These are phyloP conservation scores for Fusarium tanahbumbuense DNA, from an alignment of 2,329 filamentous ascomycete genomes.

Conservation along the genomic window DNA sequence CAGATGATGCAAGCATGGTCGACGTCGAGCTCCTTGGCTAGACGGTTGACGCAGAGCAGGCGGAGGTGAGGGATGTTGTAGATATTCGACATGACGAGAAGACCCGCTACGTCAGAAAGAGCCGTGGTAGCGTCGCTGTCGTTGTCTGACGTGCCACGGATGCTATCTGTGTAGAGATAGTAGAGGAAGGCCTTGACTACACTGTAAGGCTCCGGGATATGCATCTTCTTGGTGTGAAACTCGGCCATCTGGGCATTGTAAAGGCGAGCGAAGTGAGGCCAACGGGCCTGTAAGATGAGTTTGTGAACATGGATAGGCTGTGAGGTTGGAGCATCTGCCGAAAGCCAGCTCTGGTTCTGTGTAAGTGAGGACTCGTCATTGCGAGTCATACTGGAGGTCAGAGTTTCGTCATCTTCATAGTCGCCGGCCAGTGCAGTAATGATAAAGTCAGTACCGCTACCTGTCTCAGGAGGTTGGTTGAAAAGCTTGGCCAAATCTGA, in stretches of 20 bases:
- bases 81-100: conserved; percentile 97
- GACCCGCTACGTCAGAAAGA: conserved; percentile 87
- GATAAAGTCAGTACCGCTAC: conserved; percentile 89
- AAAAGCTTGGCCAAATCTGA: conserved; percentile 88
- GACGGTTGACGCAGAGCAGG: conserved; percentile 87
- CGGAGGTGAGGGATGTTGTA: conserved; percentile 97
- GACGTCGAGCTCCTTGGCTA: conserved; percentile 91
- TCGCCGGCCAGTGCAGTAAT: conserved; percentile 89
- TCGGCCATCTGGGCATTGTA: conserved; percentile 97
- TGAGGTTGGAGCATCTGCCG: conserved; percentile 74
- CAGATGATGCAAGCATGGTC: conserved; percentile 96
- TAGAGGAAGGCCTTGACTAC: conserved; percentile 95
- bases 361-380: conserved; percentile 53
- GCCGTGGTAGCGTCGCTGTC: conserved; percentile 78
- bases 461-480: conserved; percentile 83
- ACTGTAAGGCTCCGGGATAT: conserved; percentile 95
- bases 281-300: conserved; percentile 92
- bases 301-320: conserved; percentile 93
- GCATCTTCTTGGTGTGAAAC: conserved; percentile 96
- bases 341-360: conserved; percentile 67
- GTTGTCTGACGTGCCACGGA: conserved; percentile 66
- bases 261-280: conserved; percentile 94
- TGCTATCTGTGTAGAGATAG: conserved; percentile 96
- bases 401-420: conserved; percentile 74
- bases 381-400: conserved; percentile 63